Conservation (phyloP, 139 green algal species). For the Edaphochlamys debaryana region DNA sequence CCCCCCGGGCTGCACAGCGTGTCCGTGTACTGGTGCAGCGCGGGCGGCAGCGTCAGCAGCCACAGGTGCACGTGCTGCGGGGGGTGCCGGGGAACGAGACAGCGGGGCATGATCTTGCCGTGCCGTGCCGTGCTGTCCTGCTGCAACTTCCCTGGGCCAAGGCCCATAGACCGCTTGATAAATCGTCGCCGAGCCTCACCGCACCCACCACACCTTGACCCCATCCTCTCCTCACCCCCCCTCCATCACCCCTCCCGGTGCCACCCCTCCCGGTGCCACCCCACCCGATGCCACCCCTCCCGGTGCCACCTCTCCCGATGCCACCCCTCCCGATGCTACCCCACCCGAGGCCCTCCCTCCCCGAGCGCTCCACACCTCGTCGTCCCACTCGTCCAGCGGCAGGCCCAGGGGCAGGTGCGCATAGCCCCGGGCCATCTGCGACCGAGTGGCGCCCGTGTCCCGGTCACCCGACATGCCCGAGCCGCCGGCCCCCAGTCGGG, state of each 20-base stretch:
- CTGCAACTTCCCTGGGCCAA: too few relatives aligned
- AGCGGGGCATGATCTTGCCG: too few relatives aligned
- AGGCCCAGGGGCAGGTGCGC: constrained; percentile 12
- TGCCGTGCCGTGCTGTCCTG: too few relatives aligned
- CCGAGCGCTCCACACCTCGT: constrained; percentile 16
- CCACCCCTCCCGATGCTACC: background rate
- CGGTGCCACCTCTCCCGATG: background rate
- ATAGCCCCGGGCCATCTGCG: constrained; percentile 29
- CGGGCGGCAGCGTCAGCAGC: constrained; percentile 30
- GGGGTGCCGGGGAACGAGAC: background rate
- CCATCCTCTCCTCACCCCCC: too few relatives aligned
- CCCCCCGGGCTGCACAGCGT: constrained; percentile 33
- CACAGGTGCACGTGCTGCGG: constrained; percentile 39
- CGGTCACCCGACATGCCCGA: too few relatives aligned
- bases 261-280: background rate
- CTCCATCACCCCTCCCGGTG: background rate
- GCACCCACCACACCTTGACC: too few relatives aligned
- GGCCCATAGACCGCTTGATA: too few relatives aligned
- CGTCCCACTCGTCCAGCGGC: constrained; percentile 13
- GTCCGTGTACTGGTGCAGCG: constrained; percentile 37
- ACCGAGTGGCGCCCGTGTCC: background rate
- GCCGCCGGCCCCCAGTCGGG: background rate
- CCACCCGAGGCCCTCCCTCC: background rate
- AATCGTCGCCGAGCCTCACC: too few relatives aligned
- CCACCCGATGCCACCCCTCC: background rate